Percentiles rank a stretch among this genome's conserved stretches.
Conservation (phyloP, 2,329 filamentous ascomycete species). For the Colletotrichum sp. region DNA sequence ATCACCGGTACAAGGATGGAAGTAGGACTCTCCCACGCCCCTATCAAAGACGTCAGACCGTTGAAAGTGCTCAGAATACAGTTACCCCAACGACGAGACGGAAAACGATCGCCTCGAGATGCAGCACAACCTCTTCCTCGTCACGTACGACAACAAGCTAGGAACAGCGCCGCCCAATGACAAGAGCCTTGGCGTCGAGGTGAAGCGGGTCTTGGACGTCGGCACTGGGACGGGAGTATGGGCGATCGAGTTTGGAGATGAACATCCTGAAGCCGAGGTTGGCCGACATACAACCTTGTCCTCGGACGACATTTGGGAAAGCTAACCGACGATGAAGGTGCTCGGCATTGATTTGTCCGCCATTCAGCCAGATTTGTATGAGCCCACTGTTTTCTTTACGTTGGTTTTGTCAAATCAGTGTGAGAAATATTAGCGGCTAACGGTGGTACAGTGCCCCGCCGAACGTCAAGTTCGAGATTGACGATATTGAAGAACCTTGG, state of each 20-base stretch:
- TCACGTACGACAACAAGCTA: conserved; percentile 27
- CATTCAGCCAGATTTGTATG: conserved; percentile 39
- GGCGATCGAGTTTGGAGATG: conserved; percentile 36
- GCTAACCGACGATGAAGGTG: conserved; percentile 21
- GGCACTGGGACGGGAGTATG: conserved; percentile 36
- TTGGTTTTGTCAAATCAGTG: rapidly evolving
- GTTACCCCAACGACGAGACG: conserved; percentile 15
- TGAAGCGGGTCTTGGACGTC: conserved; percentile 30
- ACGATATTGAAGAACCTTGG: conserved; percentile 45
- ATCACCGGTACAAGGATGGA: conserved; percentile 30
- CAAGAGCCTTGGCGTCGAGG: neutral
- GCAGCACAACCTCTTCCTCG: conserved; percentile 30
- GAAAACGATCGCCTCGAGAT: conserved; percentile 32
- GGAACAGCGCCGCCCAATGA: conserved; percentile 17
- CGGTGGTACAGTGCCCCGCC: conserved; percentile 44
- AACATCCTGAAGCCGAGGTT: conserved; percentile 32
- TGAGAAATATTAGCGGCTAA: rapidly evolving
- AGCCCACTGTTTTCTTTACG: rapidly evolving
- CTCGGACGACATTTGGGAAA: rapidly evolving
- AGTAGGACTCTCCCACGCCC: neutral
- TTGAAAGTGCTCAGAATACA: neutral
- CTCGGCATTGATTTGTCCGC: conserved; percentile 45
- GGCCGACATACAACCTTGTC: rapidly evolving
- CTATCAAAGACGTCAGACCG: too few species aligned
- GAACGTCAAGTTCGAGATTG: conserved; percentile 52